A percentile compares a stretch with the other conserved stretches of the same genome.
phyloP scores from a whole-genome alignment of 768 basidiomycete species.

The Psilocybe subaeruginosa region DNA sequence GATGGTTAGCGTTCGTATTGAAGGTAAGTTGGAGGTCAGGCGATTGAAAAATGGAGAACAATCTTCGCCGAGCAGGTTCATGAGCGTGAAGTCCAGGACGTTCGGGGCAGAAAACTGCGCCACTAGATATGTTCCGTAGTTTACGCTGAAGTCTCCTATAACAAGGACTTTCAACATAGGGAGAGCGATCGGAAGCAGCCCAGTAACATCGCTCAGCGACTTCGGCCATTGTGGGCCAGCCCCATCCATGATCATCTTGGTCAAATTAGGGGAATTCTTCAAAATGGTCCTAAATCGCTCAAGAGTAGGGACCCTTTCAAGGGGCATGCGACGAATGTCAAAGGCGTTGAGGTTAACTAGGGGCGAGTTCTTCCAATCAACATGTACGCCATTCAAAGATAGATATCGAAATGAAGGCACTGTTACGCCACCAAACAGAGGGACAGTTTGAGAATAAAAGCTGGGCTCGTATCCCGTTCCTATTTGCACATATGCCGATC shows the following conservation, averaged over 20 bases:
- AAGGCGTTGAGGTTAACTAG: slow-evolving; percentile 61
- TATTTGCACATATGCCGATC: slow-evolving; percentile 46
- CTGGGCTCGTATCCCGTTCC: slow-evolving; percentile 41
- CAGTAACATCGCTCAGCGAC: slow-evolving; percentile 6
- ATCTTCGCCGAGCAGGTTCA: slow-evolving; percentile 53
- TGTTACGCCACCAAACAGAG: slow-evolving; percentile 54
- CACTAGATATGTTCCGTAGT: slow-evolving; percentile 50
- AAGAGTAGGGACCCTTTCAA: slow-evolving; percentile 52
- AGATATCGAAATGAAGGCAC: slow-evolving; percentile 52
- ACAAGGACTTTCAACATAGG: slow-evolving; percentile 52
- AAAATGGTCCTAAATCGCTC: slow-evolving; percentile 57
- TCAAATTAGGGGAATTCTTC: slow-evolving; percentile 46
- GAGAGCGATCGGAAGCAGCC: slow-evolving; percentile 45
- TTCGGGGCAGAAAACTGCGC: slow-evolving; percentile 58
- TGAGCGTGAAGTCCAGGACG: slow-evolving; percentile 59
- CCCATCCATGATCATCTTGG: slow-evolving; percentile 62
- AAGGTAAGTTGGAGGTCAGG: slow-evolving; percentile 52
- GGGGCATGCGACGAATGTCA: slow-evolving; percentile 64
- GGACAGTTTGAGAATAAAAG: slow-evolving; percentile 32
- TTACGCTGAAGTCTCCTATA: slow-evolving; percentile 56
- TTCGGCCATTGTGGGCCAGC: slow-evolving; percentile 53
- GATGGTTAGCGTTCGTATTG: slow-evolving; percentile 57
- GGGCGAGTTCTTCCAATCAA: slow-evolving; percentile 57
- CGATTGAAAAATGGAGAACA: slow-evolving; percentile 49
- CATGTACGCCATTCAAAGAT: slow-evolving; percentile 58